Evolutionary conservation across 768 basidiomycete species (phyloP), one percentile per base, ranked within the genome.

Genomic region (Trametes sanguinea): DNA sequence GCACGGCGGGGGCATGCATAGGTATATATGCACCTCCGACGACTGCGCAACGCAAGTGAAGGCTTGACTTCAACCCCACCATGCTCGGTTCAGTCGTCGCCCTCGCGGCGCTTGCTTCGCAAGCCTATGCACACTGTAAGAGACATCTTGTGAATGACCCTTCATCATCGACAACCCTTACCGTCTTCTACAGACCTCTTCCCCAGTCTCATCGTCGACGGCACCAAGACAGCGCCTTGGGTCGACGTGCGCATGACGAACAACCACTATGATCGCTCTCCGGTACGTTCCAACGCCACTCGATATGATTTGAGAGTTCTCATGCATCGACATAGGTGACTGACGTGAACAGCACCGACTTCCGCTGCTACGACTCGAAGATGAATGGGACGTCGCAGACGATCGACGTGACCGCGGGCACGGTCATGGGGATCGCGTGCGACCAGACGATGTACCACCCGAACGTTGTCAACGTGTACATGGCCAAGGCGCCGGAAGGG

Each of bases 281-380:
- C 74, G 2, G 74, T 75, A 59, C 40, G 72, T 63, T 22, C 1
- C 17, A 22, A 8, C 6, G 22, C 22, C 22, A 29, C 2, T 4
- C 10, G 22, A 4, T 10, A 3, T 16, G n/a, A 46, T 6, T 22
- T 22, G 22, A 13, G 45, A 46, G 13, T 4, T 8, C 45, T 46
- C 17, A 46, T 6, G 4, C 45, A 27, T n/a, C n/a, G n/a, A n/a
- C n/a, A n/a, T n/a, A n/a, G 73, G 69, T 74, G 52, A 72, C 71
- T 32, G 65, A 68, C 63, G 71, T 72, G 7, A 71, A 66, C 2
- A 65, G 66, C 58, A 54, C 62, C 47, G 70, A 69, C 63, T 68
- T 74, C 54, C 71, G 74, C 40, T 75, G 73, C 69, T 74, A 73
- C 63, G 69, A 71, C 61, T 48, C 54, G 16, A 65, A 65, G 63